Evolutionary conservation across 164 flowering plant species (phyloP).

Genomic region (Platanus orientalis): DNA sequence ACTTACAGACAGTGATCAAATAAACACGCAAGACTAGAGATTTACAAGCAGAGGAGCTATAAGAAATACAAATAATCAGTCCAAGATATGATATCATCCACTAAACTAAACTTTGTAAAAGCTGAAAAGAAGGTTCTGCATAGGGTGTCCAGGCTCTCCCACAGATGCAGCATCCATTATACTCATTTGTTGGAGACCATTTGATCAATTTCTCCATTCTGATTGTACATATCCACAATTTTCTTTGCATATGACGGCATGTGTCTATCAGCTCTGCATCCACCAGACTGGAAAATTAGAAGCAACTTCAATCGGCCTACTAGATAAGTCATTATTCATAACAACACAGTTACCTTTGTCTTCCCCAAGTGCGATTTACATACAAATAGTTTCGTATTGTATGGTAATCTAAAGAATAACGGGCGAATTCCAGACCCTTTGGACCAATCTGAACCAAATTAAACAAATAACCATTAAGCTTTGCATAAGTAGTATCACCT

Average conservation of each 20-base stretch:
- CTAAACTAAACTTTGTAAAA: too few species aligned
- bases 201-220: constrained; percentile 75
- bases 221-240: constrained; percentile 78
- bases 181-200: constrained; percentile 50
- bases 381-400: constrained; percentile 86
- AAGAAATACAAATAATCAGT: too few species aligned
- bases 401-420: constrained; percentile 93
- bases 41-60: too few species aligned
- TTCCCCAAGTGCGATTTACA: constrained; percentile 83
- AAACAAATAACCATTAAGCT: constrained; percentile 10
- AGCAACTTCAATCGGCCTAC: background rate
- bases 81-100: too few species aligned
- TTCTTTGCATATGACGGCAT: constrained; percentile 86
- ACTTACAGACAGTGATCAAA: too few species aligned
- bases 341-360: constrained; percentile 50
- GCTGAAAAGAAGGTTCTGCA: too few species aligned
- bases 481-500: background rate
- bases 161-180: too few species aligned
- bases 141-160: too few species aligned
- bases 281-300: constrained; percentile 1
- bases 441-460: constrained; percentile 73
- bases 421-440: constrained; percentile 94
- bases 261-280: constrained; percentile 76
- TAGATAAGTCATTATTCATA: background rate
- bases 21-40: too few species aligned